Evolutionary conservation across 441 rosid genomes (phyloP).

Genomic region (Gossypium trilobum): DNA sequence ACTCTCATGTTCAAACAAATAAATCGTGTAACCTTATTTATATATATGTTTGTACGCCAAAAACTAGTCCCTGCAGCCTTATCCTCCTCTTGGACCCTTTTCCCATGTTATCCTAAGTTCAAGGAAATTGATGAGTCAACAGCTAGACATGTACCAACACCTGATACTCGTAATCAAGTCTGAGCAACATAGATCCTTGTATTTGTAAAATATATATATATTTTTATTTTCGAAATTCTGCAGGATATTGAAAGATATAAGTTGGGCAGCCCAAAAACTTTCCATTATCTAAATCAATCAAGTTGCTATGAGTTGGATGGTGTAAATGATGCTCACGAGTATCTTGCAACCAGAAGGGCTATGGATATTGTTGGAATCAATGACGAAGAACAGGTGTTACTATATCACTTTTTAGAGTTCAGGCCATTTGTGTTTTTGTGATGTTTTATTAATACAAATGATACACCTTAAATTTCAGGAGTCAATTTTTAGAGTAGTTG

Average conservation of each 20-base stretch:
- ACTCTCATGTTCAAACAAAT: neutral
- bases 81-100: neutral
- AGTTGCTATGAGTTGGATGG: conserved; percentile 78
- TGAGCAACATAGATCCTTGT: neutral
- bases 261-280: conserved; percentile 60
- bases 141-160: neutral
- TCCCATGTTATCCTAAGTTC: neutral
- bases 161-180: neutral
- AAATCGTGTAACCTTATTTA: neutral
- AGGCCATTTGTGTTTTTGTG: neutral
- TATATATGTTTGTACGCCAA: neutral
- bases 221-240: conserved; percentile 19
- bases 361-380: conserved; percentile 98
- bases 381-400: conserved; percentile 85
- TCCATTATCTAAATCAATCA: conserved; percentile 89
- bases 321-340: conserved; percentile 80
- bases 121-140: neutral
- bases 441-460: neutral
- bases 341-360: conserved; percentile 95
- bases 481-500: conserved; percentile 91
- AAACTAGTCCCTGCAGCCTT: neutral
- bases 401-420: neutral
- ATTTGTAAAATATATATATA: neutral
- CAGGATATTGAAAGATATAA: conserved; percentile 81
- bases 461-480: conserved; percentile 43